phyloP scores from a whole-genome alignment of 805 yeast species.

The Grigorovia jiainica region DNA sequence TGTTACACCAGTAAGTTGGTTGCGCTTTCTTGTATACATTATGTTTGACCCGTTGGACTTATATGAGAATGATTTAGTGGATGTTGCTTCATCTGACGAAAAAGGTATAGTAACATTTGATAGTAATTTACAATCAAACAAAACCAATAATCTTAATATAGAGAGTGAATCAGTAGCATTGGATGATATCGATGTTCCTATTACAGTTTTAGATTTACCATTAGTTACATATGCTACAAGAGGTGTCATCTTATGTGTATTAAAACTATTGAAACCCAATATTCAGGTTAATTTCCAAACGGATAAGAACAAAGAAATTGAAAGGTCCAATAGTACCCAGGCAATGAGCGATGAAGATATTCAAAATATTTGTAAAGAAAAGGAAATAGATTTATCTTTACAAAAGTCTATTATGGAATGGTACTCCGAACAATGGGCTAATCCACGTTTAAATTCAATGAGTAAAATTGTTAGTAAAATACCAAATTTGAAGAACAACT shows the following conservation, averaged over 20 bases:
- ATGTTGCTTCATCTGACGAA: neutral
- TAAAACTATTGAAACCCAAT: constrained; percentile 41
- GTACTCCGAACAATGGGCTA: constrained; percentile 32
- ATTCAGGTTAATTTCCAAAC: constrained; percentile 41
- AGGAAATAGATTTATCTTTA: constrained; percentile 23
- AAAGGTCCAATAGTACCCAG: neutral
- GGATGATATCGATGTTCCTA: constrained; percentile 24
- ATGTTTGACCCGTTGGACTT: constrained; percentile 32
- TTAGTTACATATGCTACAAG: constrained; percentile 37
- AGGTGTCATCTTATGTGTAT: constrained; percentile 34
- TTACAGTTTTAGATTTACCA: constrained; percentile 57
- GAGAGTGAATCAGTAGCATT: constrained; percentile 2
- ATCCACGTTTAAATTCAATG: constrained; percentile 19
- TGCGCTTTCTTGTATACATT: too few species aligned
- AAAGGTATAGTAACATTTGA: neutral
- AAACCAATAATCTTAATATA: neutral
- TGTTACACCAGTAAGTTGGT: too few species aligned
- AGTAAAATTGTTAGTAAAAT: constrained; percentile 23
- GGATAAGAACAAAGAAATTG: neutral
- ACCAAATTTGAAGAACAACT: constrained; percentile 32
- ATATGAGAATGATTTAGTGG: constrained; percentile 13
- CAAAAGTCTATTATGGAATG: constrained; percentile 33
- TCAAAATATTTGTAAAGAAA: constrained; percentile 26
- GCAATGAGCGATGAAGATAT: constrained; percentile 1
- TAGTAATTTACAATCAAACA: neutral